Conservation (phyloP, 768 basidiomycete genomes). For the Chiua virens region DNA sequence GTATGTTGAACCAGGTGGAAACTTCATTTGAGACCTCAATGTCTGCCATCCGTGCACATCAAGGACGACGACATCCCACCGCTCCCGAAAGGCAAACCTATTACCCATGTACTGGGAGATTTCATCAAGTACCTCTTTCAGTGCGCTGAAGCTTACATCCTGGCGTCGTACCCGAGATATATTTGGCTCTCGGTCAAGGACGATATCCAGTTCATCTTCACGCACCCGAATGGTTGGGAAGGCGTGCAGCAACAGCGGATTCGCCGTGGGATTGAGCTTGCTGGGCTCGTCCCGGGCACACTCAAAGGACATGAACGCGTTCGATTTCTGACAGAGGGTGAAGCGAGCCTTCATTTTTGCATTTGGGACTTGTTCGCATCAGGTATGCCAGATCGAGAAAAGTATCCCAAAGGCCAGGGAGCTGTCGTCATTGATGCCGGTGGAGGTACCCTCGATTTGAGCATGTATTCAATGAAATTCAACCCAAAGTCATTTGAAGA, state of each 20-base stretch:
- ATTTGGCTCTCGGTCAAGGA: slow-evolving; percentile 44
- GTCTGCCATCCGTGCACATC: slow-evolving; percentile 25
- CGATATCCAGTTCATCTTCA: slow-evolving; percentile 48
- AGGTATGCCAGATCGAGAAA: slow-evolving; percentile 4
- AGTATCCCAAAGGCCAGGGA: slow-evolving; percentile 24
- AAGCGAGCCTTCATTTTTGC: slow-evolving; percentile 59
- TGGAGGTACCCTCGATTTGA: slow-evolving; percentile 43
- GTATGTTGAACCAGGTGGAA: slow-evolving; percentile 27
- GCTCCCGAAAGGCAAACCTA: slow-evolving; percentile 40
- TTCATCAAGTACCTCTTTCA: too few species aligned
- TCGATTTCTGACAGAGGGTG: slow-evolving; percentile 57
- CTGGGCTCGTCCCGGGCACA: slow-evolving; percentile 47
- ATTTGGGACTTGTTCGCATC: slow-evolving; percentile 34
- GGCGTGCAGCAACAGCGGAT: slow-evolving; percentile 53
- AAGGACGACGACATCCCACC: slow-evolving; percentile 34
- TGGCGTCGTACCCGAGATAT: slow-evolving; percentile 40
- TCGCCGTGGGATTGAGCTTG: slow-evolving; percentile 48
- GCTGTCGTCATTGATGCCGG: too few species aligned
- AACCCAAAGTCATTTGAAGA: slow-evolving; percentile 36
- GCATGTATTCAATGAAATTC: slow-evolving; percentile 39
- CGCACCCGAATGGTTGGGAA: slow-evolving; percentile 66
- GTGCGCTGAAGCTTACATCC: slow-evolving; percentile 44
- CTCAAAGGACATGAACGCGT: slow-evolving; percentile 39
- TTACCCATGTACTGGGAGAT: slow-evolving; percentile 39
- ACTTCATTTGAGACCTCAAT: slow-evolving; percentile 37